phyloP scores from a whole-genome alignment of 2,329 filamentous ascomycete species.

The Plectosphaerella cucumerina region DNA sequence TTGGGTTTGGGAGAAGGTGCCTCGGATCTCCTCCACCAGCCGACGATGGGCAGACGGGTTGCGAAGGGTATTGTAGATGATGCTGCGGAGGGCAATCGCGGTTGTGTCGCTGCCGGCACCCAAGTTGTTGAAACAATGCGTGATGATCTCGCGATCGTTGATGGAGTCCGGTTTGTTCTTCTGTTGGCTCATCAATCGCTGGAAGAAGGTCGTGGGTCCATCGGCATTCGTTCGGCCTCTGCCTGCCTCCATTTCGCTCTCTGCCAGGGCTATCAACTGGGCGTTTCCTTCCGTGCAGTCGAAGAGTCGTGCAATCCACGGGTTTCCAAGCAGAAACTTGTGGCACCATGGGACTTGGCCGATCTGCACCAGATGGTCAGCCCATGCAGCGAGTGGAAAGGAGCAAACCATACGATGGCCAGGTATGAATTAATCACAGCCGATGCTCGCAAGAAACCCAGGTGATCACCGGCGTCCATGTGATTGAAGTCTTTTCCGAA shows the following conservation, averaged over 20 bases:
- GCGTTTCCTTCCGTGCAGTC: neutral
- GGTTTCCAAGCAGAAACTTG: neutral
- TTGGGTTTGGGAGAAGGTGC: neutral
- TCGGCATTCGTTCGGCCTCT: neutral
- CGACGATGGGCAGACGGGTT: conserved; percentile 1
- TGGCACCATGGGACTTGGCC: neutral
- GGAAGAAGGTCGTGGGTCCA: conserved; percentile 3
- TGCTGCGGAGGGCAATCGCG: conserved; percentile 4
- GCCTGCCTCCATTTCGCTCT: conserved; percentile 1
- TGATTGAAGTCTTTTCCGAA: neutral
- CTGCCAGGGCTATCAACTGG: neutral
- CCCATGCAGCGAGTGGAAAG: neutral
- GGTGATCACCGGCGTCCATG: neutral
- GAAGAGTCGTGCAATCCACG: neutral
- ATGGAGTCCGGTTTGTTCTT: conserved; percentile 3
- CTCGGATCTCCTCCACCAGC: conserved; percentile 1
- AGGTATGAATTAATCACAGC: neutral
- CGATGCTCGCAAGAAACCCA: neutral
- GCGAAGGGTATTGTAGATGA: conserved; percentile 5
- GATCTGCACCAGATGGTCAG: neutral
- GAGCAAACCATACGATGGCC: neutral
- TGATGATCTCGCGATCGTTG: conserved; percentile 7
- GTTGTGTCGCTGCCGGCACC: conserved; percentile 7
- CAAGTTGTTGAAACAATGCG: conserved; percentile 5
- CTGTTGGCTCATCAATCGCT: conserved; percentile 3